A percentile compares a stretch with the other conserved stretches of the same genome.
phyloP scores from a whole-genome alignment of 306 rosid species.

The Quercus aquifolioides region DNA sequence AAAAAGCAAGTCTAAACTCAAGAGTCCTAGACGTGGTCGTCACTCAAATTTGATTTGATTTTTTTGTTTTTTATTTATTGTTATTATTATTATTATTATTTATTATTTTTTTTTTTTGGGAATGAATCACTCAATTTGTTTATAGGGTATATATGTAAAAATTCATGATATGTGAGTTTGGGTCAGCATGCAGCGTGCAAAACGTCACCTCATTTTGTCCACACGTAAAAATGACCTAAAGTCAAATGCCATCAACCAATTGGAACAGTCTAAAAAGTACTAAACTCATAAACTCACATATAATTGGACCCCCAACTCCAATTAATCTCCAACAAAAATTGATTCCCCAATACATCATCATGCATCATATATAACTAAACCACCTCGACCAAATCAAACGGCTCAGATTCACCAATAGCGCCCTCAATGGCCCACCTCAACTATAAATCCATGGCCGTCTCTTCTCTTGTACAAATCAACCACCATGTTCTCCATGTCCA shows the following conservation, averaged over 20 bases:
- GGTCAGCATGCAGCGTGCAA: constrained; percentile 35
- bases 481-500: no score
- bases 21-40: no score
- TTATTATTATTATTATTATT: no score
- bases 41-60: no score
- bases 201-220: constrained; percentile 35
- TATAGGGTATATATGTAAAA: neutral
- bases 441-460: constrained; percentile 17
- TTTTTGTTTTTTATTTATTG: no score
- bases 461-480: neutral
- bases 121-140: no score
- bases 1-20: no score
- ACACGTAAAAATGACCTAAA: neutral
- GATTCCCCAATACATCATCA: neutral
- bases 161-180: neutral
- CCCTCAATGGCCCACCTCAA: constrained; percentile 15
- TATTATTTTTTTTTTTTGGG: no score
- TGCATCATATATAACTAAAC: neutral
- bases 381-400: constrained; percentile 13
- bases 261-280: neutral
- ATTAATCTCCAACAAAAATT: neutral
- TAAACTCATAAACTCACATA: neutral
- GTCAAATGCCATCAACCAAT: constrained; percentile 34
- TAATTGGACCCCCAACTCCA: constrained; percentile 18
- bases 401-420: constrained; percentile 15